Evolutionary conservation across 192 early-diverging fungal species (phyloP), one percentile per base, ranked within the genome.

Genomic region (Backusella macrospora): DNA sequence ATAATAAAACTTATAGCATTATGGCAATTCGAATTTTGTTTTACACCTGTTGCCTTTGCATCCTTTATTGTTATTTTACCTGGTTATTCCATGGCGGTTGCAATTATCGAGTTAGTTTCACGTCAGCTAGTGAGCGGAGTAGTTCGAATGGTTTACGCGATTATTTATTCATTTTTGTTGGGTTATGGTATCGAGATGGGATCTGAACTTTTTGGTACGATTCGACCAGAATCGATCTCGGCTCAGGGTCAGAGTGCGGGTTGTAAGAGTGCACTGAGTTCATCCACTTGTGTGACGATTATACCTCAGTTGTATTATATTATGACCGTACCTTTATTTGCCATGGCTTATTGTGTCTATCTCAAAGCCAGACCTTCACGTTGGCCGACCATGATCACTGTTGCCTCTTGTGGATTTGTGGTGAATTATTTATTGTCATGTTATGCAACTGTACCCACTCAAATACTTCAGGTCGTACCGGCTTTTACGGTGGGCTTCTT

Each of bases 111-210:
- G 66, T 82, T 98, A 74, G 88, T 90, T 14, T 94, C 94, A 10
- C 85, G 93, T 29, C 95, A 98, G 76, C 85, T 96, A 80, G 91
- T 98, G 48, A 90, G 93, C 0, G 96, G 96, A 47, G 91, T 93
- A 0, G 93, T 96, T 15, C 86, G 95, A 7, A 82, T 96, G 52
- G 90, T 96, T 44, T 91, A 90, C 68, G 89, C 94, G 29, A 81
- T 98, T 29, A 90, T 95, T 40, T 91, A 88, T 34, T 92, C 92
- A 43, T 87, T 94, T 70, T 78, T 93, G 49, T 82, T 93, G 38
- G 93, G 93, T 46, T 95, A 89, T 68, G 93, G 93, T 45, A 75
- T 93, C 46, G 87, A 90, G 6, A 87, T 91, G 83, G 84, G 73
- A 9, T 44, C 48, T 21, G 65, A 48, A n/a, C 21, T 75, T 3